Conservation (phyloP, 2,329 filamentous ascomycete genomes). For the Diaporthe citrichinensis region DNA sequence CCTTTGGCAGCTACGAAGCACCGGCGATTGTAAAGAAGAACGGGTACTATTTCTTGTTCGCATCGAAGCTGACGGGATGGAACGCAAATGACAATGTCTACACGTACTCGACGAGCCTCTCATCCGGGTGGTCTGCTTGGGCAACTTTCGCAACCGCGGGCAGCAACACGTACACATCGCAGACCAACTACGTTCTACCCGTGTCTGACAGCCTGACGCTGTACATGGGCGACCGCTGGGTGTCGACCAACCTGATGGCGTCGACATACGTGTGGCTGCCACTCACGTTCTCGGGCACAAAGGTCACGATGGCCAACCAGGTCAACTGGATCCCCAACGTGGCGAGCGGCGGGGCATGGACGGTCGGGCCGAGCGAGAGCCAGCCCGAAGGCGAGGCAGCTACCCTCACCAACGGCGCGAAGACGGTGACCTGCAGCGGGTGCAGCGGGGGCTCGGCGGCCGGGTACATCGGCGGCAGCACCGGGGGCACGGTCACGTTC, state of each 20-base stretch:
- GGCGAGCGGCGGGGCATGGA: conserved; percentile 41
- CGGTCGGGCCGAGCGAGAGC: conserved; percentile 59
- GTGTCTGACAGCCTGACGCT: conserved; percentile 58
- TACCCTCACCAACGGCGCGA: conserved; percentile 61
- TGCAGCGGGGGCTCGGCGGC: conserved; percentile 66
- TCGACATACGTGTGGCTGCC: conserved; percentile 79
- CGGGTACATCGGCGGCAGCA: conserved; percentile 68
- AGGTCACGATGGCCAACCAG: conserved; percentile 64
- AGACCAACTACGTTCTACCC: conserved; percentile 71
- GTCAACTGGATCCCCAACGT: conserved; percentile 66
- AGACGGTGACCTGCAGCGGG: conserved; percentile 61
- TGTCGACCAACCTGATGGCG: conserved; percentile 67
- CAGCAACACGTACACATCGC: conserved; percentile 70
- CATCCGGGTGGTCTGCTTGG: conserved; percentile 71
- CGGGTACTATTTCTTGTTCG: conserved; percentile 77
- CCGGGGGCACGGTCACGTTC: conserved; percentile 63
- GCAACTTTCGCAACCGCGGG: conserved; percentile 69
- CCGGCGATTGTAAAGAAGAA: conserved; percentile 74
- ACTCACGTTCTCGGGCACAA: conserved; percentile 65
- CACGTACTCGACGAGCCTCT: conserved; percentile 38
- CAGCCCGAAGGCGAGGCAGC: conserved; percentile 66
- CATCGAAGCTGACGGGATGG: conserved; percentile 69
- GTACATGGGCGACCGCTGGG: conserved; percentile 79
- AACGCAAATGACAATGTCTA: conserved; percentile 73
- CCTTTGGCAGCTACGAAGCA: conserved; percentile 69